Base-by-base conservation (phyloP, 2,329 filamentous ascomycete species). In the Corniculantispora saksenae region DNA sequence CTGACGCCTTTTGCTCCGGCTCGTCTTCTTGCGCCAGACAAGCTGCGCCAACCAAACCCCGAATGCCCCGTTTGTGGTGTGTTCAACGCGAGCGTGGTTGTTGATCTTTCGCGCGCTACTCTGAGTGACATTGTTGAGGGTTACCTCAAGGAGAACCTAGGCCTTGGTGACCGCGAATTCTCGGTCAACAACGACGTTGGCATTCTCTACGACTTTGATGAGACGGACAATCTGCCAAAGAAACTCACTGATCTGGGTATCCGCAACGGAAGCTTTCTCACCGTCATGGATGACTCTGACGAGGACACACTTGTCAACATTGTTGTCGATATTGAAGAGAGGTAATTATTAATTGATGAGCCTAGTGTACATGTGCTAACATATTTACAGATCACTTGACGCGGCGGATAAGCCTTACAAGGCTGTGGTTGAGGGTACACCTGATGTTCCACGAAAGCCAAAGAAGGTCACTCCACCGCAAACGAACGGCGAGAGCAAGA, bases 131-230 rank as follows among this genome's bases (percentile, higher is more conserved):
- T 99, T 3, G 90, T 98, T 0, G 86, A 95, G 58, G 85, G 86
- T 53, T 84, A 97, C 50, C 79, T 97, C 54, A 88, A 87, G 68
- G 70, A 80, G 4, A 83, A 92, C 68, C 80, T 97, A 2, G 89
- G 89, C 3, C 97, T 95, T 73, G 87, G 89, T 6, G 89, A 93
- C 32, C 85, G 82, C 65, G 93, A 97, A 61, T 87, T 98, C 68
- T 90, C 89, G 3, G 81, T 98, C 65, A 91, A 86, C 72, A 93
- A 86, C 65, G 89, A 93, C 8, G 82, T 85, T 12, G 90, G 90
- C 59, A 83, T 94, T n/a, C 83, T 98, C 50, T 98, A 97, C 72
- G 95, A 98, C 72, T 86, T 89, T 0, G 95, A 98, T 64, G 87
- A 97, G 72, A 92, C 92, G 5, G 92, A 96, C 65, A 96, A 97